Base-by-base conservation (phyloP, 495 filamentous ascomycete species). In the Xylaria flabelliformis region DNA sequence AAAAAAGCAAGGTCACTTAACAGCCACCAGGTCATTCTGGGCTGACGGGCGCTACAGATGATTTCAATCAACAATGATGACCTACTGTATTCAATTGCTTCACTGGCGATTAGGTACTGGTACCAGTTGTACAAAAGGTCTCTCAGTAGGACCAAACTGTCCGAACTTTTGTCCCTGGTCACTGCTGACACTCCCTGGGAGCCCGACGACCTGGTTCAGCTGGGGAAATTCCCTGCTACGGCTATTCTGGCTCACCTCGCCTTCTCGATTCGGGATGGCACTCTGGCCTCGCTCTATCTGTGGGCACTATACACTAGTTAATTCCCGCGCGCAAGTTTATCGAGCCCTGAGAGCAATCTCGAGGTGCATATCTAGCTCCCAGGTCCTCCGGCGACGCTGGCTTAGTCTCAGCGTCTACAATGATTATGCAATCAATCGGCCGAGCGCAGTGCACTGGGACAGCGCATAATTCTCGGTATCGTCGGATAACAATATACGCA, bases 191-290 rank as follows among this genome's bases (percentile, higher is more conserved):
- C 32, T 36, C 50, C 59, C 48, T 51, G 48, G 32, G 65, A 46
- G 69, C 69, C 69, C 69, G 56, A 71, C 42, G 48, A 63, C 46
- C 29, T 71, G 69, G 69, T 53, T 71, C 46, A 71, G 69, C 69
- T 71, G 46, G 59, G 56, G 59, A 64, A 64, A n/a, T 17, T 3
- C 46, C 56, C 61, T 53, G 59, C 46, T 4, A 59, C 5, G 39
- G 32, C n/a, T 19, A 44, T 12, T 55, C 63, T 13, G 29, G 29
- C 56, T 51, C 67, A 70, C 29, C n/a, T 70, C 42, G 46, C 58
- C 59, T 64, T 29, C 58, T 64, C 41, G 21, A 63, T 70, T 51
- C 46, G 68, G 68, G 34, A 64, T 70, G 58, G 56, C 51, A 39
- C 63, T 65, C 62, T 26, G 42, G 42, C 26, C 10, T n/a, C 63